Percentiles rank a stretch among this genome's conserved stretches.
These are phyloP conservation scores for Suhomyces bokatorum DNA, from an alignment of 1,139 yeast genomes.

Conservation along the genomic window DNA sequence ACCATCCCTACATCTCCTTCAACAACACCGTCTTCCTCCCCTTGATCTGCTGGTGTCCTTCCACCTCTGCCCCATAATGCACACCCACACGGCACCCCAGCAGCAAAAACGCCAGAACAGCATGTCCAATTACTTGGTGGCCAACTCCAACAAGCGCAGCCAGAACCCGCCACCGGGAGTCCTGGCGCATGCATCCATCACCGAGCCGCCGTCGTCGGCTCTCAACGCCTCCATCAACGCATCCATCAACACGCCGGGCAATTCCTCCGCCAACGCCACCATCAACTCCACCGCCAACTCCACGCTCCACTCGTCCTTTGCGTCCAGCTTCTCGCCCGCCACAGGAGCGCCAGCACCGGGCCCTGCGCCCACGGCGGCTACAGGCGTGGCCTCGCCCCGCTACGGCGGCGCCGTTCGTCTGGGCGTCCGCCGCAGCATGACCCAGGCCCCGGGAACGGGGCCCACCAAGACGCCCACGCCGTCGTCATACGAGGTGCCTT, in stretches of 20 bases:
- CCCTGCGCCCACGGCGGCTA: too few species aligned
- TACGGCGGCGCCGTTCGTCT: slow-evolving; percentile 1
- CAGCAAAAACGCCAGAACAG: slow-evolving; percentile 47
- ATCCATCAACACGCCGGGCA: slow-evolving; percentile 6
- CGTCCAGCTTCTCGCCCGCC: background rate
- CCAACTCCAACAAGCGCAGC: slow-evolving; percentile 37
- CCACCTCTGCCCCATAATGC: slow-evolving; percentile 5
- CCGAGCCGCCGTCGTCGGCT: too few species aligned
- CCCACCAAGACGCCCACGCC: slow-evolving; percentile 44
- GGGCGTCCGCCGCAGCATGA: slow-evolving; percentile 13
- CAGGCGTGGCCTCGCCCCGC: slow-evolving; percentile 3
- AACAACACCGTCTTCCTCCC: too few species aligned
- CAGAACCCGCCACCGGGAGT: slow-evolving; percentile 23
- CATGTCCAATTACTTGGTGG: slow-evolving; percentile 36
- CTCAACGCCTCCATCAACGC: too few species aligned
- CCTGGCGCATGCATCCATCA: too few species aligned
- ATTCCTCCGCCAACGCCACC: slow-evolving; percentile 9
- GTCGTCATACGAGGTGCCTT: slow-evolving; percentile 45
- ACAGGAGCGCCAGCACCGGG: background rate
- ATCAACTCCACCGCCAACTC: slow-evolving; percentile 9
- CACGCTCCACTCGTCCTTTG: background rate
- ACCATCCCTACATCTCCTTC: slow-evolving; percentile 1
- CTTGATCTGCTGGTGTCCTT: slow-evolving; percentile 11
- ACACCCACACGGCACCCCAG: slow-evolving; percentile 13
- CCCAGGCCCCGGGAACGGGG: slow-evolving; percentile 10